These are phyloP conservation scores for Ormosia semicastrata DNA, from an alignment of 306 rosid genomes.

Conservation along the genomic window DNA sequence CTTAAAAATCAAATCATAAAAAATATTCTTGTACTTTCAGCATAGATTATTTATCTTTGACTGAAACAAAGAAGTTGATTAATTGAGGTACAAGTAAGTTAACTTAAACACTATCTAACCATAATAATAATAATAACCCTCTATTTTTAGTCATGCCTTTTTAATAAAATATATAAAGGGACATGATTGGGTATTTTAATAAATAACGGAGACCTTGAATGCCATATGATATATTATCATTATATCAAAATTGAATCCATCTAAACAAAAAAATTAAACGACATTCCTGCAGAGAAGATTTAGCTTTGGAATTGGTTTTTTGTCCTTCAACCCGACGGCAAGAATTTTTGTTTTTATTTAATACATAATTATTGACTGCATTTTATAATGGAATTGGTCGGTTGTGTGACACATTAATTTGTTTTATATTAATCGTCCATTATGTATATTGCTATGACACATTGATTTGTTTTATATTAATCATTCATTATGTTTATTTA, in stretches of 20 bases:
- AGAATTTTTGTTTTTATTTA: slow-evolving; percentile 10
- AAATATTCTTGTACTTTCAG: no score
- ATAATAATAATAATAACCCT: no score
- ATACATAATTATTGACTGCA: no score
- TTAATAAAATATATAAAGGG: no score
- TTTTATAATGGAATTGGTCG: not conserved
- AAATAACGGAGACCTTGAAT: not conserved
- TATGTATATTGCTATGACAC: not conserved
- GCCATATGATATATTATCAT: not conserved
- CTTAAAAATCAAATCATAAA: no score
- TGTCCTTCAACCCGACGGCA: slow-evolving; percentile 15
- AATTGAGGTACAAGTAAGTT: no score
- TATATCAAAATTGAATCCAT: not conserved
- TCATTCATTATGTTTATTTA: not conserved
- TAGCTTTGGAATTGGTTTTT: slow-evolving; percentile 19
- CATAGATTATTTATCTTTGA: no score
- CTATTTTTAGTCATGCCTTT: no score
- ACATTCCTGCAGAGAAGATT: slow-evolving; percentile 3
- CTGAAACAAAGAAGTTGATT: no score
- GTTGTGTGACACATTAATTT: not conserved
- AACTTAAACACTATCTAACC: no score
- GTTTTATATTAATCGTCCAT: not conserved
- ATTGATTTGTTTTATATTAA: not conserved
- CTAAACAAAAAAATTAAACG: not conserved
- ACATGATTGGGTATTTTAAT: not conserved